Conservation (phyloP, 176 grass and related monocot genomes). For the Zoysia pacifica region DNA sequence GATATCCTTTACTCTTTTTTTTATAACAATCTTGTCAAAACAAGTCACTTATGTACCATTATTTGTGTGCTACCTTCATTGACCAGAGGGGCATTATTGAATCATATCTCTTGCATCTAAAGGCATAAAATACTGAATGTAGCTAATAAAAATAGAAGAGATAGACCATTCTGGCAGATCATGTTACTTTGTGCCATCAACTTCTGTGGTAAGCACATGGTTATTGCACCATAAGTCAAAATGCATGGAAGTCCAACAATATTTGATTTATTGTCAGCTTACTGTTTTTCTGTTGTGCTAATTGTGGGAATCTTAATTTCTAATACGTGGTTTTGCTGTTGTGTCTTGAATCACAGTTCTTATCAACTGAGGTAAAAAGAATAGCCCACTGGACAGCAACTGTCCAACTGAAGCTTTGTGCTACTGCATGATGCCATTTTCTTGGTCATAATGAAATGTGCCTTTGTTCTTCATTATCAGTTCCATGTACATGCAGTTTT, state of each 20-base stretch:
- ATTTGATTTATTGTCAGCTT: background rate
- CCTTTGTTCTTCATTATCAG: background rate
- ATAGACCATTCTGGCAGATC: background rate
- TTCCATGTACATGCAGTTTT: conserved; percentile 7
- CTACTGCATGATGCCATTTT: background rate
- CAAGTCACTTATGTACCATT: background rate
- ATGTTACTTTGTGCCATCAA: conserved; percentile 3
- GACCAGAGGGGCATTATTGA: conserved; percentile 7
- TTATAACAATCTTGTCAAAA: conserved; percentile 13
- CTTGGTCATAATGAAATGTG: background rate
- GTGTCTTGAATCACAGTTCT: background rate
- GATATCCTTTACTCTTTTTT: conserved; percentile 76
- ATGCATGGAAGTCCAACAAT: background rate
- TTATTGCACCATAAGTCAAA: background rate
- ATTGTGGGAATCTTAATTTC: background rate
- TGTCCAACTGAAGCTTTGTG: background rate
- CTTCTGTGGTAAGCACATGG: background rate
- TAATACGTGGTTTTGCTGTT: background rate
- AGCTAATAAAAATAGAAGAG: background rate
- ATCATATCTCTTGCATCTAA: conserved; percentile 21
- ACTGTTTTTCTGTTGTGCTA: background rate
- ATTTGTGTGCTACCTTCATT: conserved; percentile 17
- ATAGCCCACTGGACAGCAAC: background rate
- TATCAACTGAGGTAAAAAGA: background rate
- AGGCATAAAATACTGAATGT: conserved; percentile 6